These are phyloP conservation scores for Babesia gibsoni DNA, from an alignment of 169 alveolate species.

Conservation along the genomic window DNA sequence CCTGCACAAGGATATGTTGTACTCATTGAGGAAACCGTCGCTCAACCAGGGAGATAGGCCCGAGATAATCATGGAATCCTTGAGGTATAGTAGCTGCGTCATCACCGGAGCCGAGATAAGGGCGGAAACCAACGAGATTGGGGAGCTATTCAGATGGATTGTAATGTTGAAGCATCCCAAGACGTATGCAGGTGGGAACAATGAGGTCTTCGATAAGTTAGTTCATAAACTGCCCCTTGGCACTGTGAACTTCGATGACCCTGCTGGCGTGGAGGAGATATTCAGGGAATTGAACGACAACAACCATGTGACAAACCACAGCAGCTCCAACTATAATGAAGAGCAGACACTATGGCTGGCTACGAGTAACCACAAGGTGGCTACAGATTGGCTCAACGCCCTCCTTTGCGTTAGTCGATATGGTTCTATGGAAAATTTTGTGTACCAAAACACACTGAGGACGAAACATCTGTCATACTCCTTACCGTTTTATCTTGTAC, in stretches of 20 bases:
- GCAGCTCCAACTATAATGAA: neutral
- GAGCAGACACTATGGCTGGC: slow-evolving; percentile 58
- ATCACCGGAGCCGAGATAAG: slow-evolving; percentile 52
- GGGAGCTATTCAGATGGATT: slow-evolving; percentile 51
- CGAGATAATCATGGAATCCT: neutral
- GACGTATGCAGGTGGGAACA: slow-evolving; percentile 9
- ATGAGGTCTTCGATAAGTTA: neutral
- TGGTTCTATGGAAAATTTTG: slow-evolving; percentile 61
- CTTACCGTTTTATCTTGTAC: slow-evolving; percentile 46
- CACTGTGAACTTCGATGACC: neutral
- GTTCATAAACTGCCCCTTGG: slow-evolving; percentile 4
- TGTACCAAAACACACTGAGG: slow-evolving; percentile 38
- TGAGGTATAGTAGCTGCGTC: slow-evolving; percentile 56
- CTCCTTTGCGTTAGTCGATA: slow-evolving; percentile 40
- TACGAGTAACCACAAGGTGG: slow-evolving; percentile 57
- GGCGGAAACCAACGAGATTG: slow-evolving; percentile 41
- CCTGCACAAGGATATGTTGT: slow-evolving; percentile 49
- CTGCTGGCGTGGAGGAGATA: slow-evolving; percentile 9
- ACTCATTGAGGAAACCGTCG: slow-evolving; percentile 51
- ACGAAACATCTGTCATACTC: slow-evolving; percentile 26
- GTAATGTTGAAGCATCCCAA: slow-evolving; percentile 16
- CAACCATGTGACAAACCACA: neutral
- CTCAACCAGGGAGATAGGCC: slow-evolving; percentile 18
- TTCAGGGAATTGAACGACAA: slow-evolving; percentile 25
- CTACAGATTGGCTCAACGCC: slow-evolving; percentile 60